Base-by-base conservation (phyloP, 257 asterid species). In the Ballota nigra region DNA sequence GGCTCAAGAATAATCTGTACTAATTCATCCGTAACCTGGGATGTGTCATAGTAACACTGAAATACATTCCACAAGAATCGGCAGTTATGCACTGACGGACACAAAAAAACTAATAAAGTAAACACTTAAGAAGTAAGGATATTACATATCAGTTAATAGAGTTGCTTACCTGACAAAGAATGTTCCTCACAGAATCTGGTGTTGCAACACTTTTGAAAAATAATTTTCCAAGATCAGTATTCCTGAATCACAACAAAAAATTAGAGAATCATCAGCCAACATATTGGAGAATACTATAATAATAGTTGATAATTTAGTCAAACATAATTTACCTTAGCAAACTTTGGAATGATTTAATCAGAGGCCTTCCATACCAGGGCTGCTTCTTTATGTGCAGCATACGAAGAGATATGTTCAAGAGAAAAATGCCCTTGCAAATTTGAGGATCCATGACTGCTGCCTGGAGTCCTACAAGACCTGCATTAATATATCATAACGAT, bases 401-500 rank as follows among this genome's bases (percentile, higher is more conserved):
- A 55, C 99, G 88, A 29, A 91, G 97, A 36, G 97, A 94, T 75
- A 94, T 91, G 68, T 94, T 94, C 70, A 94, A 76, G 57, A 94
- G 86, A 69, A 94, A 76, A 72, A 94, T 80, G 49, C 99, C 99
- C 66, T 79, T 84, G 82, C 97, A 91, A 22, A 86, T 82, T 75
- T 41, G 66, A 69, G 96, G 89, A 62, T 85, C 79, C 82, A 83
- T 69, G 18, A 89, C 82, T 59, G 96, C 99, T 76, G 97, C 99
- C 82, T 91, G 99, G 63, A 94, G 97, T 67, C 99, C 99, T 15
- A 91, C 97, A 56, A 94, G 75, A 68, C 99, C 98, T 93, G 75
- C 79, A 86, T 47, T 38, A 34, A 66, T 36, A 69, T 31, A 59
- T 55, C 51, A 47, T 36, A 53, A 43, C 8, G 24, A 69, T 68